Conservation (phyloP, 257 asterid species). For the Salvia hispanica region DNA sequence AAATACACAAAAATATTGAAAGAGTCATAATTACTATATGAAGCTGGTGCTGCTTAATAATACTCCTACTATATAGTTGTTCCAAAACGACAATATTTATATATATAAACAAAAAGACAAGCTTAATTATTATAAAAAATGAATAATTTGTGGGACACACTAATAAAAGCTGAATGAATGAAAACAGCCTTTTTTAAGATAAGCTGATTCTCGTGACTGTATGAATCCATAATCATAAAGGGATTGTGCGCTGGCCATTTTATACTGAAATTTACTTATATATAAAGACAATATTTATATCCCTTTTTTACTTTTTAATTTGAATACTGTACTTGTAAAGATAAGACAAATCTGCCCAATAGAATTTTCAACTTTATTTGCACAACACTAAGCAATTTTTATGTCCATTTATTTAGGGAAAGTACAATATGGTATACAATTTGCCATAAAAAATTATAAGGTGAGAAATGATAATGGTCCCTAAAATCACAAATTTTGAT, state of each 20-base stretch:
- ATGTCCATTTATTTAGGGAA: neutral
- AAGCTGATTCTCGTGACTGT: slow-evolving; percentile 15
- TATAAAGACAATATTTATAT: slow-evolving; percentile 8
- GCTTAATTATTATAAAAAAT: neutral
- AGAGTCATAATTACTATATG: slow-evolving; percentile 38
- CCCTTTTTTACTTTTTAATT: neutral
- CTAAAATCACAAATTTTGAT: too few species aligned
- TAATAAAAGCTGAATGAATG: slow-evolving; percentile 9
- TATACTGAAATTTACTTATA: neutral
- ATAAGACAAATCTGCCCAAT: slow-evolving; percentile 36
- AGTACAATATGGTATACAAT: too few species aligned
- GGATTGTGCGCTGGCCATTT: slow-evolving; percentile 27
- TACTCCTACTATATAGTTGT: neutral
- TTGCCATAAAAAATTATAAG: too few species aligned
- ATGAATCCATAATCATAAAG: slow-evolving; percentile 3
- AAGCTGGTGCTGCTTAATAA: neutral
- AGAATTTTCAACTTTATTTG: slow-evolving; percentile 20
- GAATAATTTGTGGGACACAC: slow-evolving; percentile 33
- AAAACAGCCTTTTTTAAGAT: neutral
- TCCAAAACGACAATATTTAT: slow-evolving; percentile 25
- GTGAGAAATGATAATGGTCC: too few species aligned
- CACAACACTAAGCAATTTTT: neutral
- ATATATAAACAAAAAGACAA: slow-evolving; percentile 15
- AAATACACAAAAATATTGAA: slow-evolving; percentile 32
- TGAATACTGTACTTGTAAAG: neutral